A percentile compares a stretch with the other conserved stretches of the same genome.
Conservation (phyloP, 2,329 filamentous ascomycete genomes). For the Aspergillus luchuensis region DNA sequence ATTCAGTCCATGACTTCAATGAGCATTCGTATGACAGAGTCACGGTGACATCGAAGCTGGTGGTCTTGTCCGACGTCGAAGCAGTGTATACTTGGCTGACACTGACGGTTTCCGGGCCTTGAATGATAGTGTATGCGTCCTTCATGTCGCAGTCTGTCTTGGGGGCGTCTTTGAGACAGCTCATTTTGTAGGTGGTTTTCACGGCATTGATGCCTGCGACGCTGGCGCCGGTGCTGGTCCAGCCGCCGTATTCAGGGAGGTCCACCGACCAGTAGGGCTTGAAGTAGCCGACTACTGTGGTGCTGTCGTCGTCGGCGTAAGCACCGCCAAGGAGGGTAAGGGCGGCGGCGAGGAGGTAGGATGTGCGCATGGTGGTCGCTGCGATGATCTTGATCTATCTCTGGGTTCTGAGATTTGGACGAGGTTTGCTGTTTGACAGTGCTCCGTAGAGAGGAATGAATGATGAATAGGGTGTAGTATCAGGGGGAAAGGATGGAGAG, state of each 20-base stretch:
- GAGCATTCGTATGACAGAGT: conserved; percentile 22
- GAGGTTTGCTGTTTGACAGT: not conserved
- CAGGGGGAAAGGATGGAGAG: no score
- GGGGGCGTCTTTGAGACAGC: conserved; percentile 24
- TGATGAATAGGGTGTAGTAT: no score
- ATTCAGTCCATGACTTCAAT: conserved; percentile 18
- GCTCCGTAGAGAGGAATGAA: no score
- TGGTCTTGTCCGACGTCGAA: conserved; percentile 3
- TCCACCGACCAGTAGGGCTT: conserved; percentile 11
- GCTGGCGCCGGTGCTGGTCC: conserved; percentile 27
- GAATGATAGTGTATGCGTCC: conserved; percentile 26
- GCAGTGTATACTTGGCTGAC: conserved; percentile 24
- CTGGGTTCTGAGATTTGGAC: not conserved
- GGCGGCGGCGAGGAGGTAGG: not conserved
- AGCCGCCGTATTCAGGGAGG: conserved; percentile 8
- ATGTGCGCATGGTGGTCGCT: conserved; percentile 1
- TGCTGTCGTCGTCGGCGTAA: conserved; percentile 1
- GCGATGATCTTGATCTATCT: not conserved
- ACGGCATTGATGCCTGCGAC: conserved; percentile 23
- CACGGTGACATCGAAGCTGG: conserved; percentile 21
- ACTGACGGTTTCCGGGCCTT: conserved; percentile 26
- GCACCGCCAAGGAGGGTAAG: not conserved
- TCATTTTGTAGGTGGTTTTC: conserved; percentile 27
- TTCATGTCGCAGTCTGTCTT: conserved; percentile 26
- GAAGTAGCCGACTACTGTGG: conserved; percentile 19